A percentile compares a stretch with the other conserved stretches of the same genome.
phyloP scores from a whole-genome alignment of 257 asterid species.

The Solanum dulcamara region DNA sequence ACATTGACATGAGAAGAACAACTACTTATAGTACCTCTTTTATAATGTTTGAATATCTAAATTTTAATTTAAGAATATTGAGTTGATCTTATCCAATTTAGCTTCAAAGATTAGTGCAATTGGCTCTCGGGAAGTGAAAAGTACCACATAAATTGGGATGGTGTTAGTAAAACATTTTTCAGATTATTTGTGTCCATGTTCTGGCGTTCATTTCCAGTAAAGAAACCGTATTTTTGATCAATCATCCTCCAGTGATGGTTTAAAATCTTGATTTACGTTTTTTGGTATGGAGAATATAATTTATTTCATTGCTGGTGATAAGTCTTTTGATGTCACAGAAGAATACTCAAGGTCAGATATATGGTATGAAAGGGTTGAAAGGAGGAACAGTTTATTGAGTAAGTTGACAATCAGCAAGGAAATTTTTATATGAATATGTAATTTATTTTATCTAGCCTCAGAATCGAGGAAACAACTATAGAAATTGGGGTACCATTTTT shows the following conservation, averaged over 20 bases:
- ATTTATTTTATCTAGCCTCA: background rate
- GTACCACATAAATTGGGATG: background rate
- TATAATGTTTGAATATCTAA: background rate
- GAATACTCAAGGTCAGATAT: background rate
- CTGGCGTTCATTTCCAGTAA: background rate
- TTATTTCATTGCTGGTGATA: background rate
- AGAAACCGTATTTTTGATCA: background rate
- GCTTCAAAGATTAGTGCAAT: background rate
- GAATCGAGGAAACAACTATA: background rate
- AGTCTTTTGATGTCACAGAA: background rate
- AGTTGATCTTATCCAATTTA: background rate
- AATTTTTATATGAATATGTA: background rate
- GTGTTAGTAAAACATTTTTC: background rate
- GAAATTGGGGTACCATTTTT: background rate
- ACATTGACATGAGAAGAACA: background rate
- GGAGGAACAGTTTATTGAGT: background rate
- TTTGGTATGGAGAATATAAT: background rate
- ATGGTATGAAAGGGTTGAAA: background rate
- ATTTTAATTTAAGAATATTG: background rate
- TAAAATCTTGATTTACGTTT: background rate
- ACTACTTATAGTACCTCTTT: background rate
- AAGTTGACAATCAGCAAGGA: background rate
- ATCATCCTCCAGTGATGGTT: background rate
- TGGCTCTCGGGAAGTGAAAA: background rate
- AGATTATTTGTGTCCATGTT: background rate